Conservation (phyloP, 2,329 filamentous ascomycete species). For the Myriangium duriaei region DNA sequence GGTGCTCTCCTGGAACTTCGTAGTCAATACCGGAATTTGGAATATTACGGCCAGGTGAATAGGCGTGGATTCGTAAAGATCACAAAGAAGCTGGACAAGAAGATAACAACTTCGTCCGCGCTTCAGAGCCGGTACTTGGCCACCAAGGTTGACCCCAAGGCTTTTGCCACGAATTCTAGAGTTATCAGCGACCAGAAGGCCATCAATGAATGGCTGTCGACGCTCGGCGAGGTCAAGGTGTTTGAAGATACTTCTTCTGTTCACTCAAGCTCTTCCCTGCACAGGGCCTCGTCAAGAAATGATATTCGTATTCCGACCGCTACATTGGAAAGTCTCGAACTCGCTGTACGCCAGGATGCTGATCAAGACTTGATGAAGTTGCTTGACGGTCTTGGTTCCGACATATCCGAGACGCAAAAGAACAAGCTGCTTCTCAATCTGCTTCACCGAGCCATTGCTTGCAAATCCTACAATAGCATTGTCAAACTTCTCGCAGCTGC, state of each 20-base stretch:
- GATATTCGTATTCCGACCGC: conserved; percentile 58
- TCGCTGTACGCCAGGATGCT: conserved; percentile 58
- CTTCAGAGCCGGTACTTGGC: conserved; percentile 78
- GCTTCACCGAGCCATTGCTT: conserved; percentile 63
- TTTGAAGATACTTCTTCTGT: conserved; percentile 62
- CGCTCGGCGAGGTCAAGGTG: conserved; percentile 64
- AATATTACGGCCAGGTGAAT: conserved; percentile 98
- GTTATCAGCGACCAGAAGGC: conserved; percentile 47
- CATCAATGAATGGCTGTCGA: conserved; percentile 87
- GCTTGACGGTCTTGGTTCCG: conserved; percentile 25
- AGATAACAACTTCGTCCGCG: conserved; percentile 55
- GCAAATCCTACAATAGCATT: conserved; percentile 56
- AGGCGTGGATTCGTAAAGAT: conserved; percentile 93
- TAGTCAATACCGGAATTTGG: conserved; percentile 75
- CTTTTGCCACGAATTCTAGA: conserved; percentile 67
- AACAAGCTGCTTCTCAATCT: conserved; percentile 57
- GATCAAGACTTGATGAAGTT: conserved; percentile 41
- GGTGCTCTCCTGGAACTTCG: conserved; percentile 80
- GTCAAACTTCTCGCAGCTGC: conserved; percentile 56
- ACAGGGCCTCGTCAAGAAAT: conserved; percentile 62
- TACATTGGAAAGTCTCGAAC: conserved; percentile 58
- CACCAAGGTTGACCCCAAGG: conserved; percentile 77
- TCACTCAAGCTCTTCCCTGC: conserved; percentile 57
- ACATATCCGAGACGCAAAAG: conserved; percentile 1
- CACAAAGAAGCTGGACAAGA: conserved; percentile 97